Evolutionary conservation across 441 rosid genomes (phyloP), one percentile per base, ranked within the genome.

Genomic region (Theobroma grandiflorum): DNA sequence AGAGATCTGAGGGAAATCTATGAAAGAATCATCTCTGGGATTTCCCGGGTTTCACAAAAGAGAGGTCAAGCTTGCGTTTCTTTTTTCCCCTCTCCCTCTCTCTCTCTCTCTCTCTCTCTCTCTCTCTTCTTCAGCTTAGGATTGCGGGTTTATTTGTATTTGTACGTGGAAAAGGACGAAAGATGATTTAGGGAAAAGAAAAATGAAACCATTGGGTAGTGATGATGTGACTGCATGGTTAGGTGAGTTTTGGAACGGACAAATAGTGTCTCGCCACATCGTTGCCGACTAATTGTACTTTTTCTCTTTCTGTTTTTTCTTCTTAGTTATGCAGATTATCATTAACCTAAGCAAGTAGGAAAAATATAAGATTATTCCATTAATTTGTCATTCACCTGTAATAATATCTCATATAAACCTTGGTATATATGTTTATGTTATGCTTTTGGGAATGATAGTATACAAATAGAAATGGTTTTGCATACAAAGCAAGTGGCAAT

Each of bases 1-100:
- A 10, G 77, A 53, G 63, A 68, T 79, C 80, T 74, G 52, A 65
- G 16, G 20, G 68, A 55, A 77, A 43, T 22, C 42, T 22, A n/a
- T 9, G 9, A 38, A 53, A 52, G 67, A 63, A 61, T 52, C 61
- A 65, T 50, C 43, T 33, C 55, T 45, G 40, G 47, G 20, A 15
- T 26, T 55, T 49, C 10, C 35, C 63, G 20, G 6, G 52, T 50
- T 59, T 74, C 69, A 53, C 73, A 59, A 77, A 38, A 35, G 31
- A 59, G 6, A 38, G 74, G 59, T 67, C 74, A 38, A 67, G 33
- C 40, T 68, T 38, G 22, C 31, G 26, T 71, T 35, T 66, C 22
- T 8, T 47, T 16, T 26, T 15, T 4, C 1, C 22, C 1, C 31
- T 26, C 31, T 26, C 31, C 1, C 31, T 26, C 31, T 26, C 31